Evolutionary conservation across 495 filamentous ascomycete genomes (phyloP), one percentile per base, ranked within the genome.

Genomic region (Penicillium paxilli): DNA sequence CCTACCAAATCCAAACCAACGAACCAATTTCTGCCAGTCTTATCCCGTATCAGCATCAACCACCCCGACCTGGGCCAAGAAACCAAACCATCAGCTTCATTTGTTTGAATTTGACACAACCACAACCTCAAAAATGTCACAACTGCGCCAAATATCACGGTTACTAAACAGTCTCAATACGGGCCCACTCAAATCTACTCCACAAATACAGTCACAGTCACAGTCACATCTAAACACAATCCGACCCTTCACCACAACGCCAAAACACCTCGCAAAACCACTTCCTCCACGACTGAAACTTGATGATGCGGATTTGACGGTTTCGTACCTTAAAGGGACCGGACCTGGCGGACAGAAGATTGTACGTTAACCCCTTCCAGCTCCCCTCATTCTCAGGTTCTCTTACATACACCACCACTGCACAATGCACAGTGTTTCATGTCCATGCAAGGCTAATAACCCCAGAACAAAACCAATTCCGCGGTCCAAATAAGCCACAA

Each of bases 331-430:
- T 22, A 96, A 92, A 66, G 94, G 94, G 63, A 89, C 83, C 62
- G 94, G 94, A 10, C 94, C 94, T 1, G 94, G 94, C 42, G 94
- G 94, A 0, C 94, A 98, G 70, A 98, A 98, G 70, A 98, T 97
- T 71, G 66, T 80, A 60, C 11, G 68, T 49, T 28, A 5, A 38
- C 16, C 8, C 35, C 35, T 2, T 30, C 5, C 26, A 30, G 26
- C 26, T 30, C 2, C 12, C 12, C 25, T 10, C 25, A 5, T 4
- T 5, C 4, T 10, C 25, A 10, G 25, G 25, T 28, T 28, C 25
- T 28, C 25, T 28, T 32, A 32, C 30, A 32, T 32, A 32, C n/a
- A n/a, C n/a, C n/a, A n/a, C n/a, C n/a, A n/a, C n/a, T n/a, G n/a
- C n/a, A n/a, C n/a, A 32, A 32, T 9, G 30, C 11, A 2, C 11